A percentile compares a stretch with the other conserved stretches of the same genome.
These are phyloP conservation scores for Suillus luteus DNA, from an alignment of 768 basidiomycete genomes.

Conservation along the genomic window DNA sequence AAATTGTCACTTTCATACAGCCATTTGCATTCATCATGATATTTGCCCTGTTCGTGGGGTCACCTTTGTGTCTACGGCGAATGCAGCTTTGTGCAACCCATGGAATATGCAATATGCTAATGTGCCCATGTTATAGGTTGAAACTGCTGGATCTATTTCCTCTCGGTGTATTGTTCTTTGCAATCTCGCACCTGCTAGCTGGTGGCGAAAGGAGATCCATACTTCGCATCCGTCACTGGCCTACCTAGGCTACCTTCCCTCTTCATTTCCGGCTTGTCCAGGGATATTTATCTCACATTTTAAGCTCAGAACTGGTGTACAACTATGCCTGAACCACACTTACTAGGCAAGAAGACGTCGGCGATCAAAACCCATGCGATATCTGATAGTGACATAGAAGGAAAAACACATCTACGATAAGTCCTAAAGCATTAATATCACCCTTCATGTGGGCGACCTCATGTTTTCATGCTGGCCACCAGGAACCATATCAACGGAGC, in stretches of 20 bases:
- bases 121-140: background rate
- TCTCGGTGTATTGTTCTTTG: background rate
- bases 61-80: no score
- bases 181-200: background rate
- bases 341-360: background rate
- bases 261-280: background rate
- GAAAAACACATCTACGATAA: background rate
- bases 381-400: slow-evolving; percentile 3
- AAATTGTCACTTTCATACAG: background rate
- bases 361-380: background rate
- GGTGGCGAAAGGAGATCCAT: background rate
- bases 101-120: background rate
- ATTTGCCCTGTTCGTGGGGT: background rate
- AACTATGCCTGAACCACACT: background rate
- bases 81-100: background rate
- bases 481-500: slow-evolving; percentile 6
- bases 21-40: background rate
- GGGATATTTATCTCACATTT: background rate
- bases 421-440: background rate
- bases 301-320: background rate
- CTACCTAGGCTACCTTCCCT: background rate
- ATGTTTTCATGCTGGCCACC: slow-evolving; percentile 6
- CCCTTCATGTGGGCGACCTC: background rate
- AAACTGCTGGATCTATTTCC: background rate
- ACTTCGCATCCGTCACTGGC: background rate